Percentiles rank a stretch among this genome's conserved stretches.
Evolutionary conservation across 2,329 filamentous ascomycete genomes (phyloP).

Genomic region (Colletotrichum godetiae): DNA sequence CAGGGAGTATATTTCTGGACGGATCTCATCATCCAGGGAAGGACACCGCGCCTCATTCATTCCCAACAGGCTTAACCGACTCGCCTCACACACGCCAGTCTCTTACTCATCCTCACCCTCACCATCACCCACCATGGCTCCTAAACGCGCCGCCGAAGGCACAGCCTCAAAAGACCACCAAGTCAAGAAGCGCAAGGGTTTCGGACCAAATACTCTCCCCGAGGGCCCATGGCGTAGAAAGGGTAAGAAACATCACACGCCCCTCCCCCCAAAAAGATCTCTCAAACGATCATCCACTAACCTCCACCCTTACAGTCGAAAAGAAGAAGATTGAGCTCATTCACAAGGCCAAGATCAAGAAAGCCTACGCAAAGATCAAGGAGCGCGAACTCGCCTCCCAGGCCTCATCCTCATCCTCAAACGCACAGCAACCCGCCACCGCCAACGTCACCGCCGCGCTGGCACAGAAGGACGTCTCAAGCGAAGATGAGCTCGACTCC

Average conservation of each 20-base stretch:
- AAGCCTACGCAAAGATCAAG: slow-evolving; percentile 90
- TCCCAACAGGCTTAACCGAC: not conserved
- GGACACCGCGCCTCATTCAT: not conserved
- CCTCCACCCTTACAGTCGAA: slow-evolving; percentile 65
- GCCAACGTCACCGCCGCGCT: slow-evolving; percentile 18
- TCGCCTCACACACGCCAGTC: not conserved
- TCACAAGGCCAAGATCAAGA: slow-evolving; percentile 92
- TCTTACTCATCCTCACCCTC: not conserved
- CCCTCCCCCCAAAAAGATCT: too few relatives aligned
- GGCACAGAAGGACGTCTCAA: slow-evolving; percentile 35
- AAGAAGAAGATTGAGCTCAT: slow-evolving; percentile 93
- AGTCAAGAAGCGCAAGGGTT: slow-evolving; percentile 75
- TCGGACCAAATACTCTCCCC: slow-evolving; percentile 90
- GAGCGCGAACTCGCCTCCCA: slow-evolving; percentile 58
- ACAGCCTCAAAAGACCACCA: slow-evolving; percentile 43
- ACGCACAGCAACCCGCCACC: slow-evolving; percentile 19
- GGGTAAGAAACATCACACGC: slow-evolving; percentile 48
- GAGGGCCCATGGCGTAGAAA: slow-evolving; percentile 91
- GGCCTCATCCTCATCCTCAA: slow-evolving; percentile 31
- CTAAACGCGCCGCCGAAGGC: slow-evolving; percentile 64
- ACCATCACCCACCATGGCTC: slow-evolving; percentile 59
- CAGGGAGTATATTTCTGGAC: too few relatives aligned
- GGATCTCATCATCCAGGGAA: not conserved
- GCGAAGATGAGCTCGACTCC: slow-evolving; percentile 36
- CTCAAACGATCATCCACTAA: too few relatives aligned